Base-by-base conservation (phyloP, 2,329 filamentous ascomycete genomes). In the Sarocladium oryzae region DNA sequence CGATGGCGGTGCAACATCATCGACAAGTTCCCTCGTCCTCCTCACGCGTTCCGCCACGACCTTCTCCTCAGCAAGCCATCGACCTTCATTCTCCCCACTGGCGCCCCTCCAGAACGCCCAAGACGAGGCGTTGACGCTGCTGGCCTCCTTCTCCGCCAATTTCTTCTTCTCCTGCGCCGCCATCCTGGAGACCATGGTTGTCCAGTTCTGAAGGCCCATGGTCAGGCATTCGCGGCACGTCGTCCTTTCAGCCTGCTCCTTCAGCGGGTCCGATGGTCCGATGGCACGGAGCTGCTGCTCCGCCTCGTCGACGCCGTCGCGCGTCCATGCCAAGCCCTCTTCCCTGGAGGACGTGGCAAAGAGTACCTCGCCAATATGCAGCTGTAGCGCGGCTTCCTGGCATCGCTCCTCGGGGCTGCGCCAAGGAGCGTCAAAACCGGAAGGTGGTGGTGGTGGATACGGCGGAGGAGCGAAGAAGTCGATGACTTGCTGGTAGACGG, bases 301-400 rank as follows among this genome's bases (percentile, higher is more conserved):
- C 2, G 90, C 86, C 1, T 87, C 71, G 57, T 91, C 86, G 28
- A 95, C 89, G 23, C 86, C 90, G 56, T 96, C 89, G 51, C 89
- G 81, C 1, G 92, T 96, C 92, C 92, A 97, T 5, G 84, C 83
- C 2, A 96, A 74, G 1, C 90, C 92, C 54, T 86, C 84, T 46
- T 88, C 83, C 49, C 74, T 72, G 16, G 67, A 69, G 1, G 62
- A 59, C 4, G 79, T 79, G 0, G 88, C 81, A 66, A 87, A 96
- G 28, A 97, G 77, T 49, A 97, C 95, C 70, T 97, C 92, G 53
- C 92, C 92, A 56, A 97, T 92, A 67, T 96, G 93, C 21, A 90
- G 78, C 75, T 89, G 90, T 13, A 96, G 70, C 0, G 82, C 89
- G 2, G 90, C 89, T 67, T 96, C 91, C 57, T 93, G 86, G 66